These are phyloP conservation scores for Aspergillus homomorphus DNA, from an alignment of 495 filamentous ascomycete genomes.

Conservation along the genomic window DNA sequence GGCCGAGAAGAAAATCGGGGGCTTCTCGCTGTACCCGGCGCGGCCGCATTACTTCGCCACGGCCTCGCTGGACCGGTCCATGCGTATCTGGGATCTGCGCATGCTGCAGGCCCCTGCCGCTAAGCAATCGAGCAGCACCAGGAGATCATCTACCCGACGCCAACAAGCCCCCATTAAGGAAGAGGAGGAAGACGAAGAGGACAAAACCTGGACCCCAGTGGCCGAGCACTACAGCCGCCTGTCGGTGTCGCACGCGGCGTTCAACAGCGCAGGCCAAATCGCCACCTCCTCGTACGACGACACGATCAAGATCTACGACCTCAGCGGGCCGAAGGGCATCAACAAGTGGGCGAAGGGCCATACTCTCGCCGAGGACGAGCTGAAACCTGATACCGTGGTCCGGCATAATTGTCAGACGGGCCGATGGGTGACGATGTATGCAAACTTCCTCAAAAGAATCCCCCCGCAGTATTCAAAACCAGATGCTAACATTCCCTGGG, in stretches of 20 bases:
- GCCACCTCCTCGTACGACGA: conserved; percentile 95
- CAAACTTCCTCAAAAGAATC: conserved; percentile 13
- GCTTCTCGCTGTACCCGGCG: conserved; percentile 77
- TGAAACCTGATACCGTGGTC: conserved; percentile 66
- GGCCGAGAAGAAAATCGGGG: conserved; percentile 92
- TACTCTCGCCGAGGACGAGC: conserved; percentile 54
- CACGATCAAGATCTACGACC: conserved; percentile 85
- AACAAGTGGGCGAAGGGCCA: conserved; percentile 60
- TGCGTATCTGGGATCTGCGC: conserved; percentile 90
- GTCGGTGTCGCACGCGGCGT: conserved; percentile 87
- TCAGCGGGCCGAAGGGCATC: conserved; percentile 54
- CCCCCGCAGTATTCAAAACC: neutral
- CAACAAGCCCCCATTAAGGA: no score
- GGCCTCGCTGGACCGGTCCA: conserved; percentile 81
- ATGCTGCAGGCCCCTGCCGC: conserved; percentile 74
- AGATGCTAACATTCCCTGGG: conserved; percentile 19
- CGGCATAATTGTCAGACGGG: conserved; percentile 96
- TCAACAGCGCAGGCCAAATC: conserved; percentile 75
- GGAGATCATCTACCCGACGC: neutral
- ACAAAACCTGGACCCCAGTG: conserved; percentile 44
- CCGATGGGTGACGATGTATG: conserved; percentile 69
- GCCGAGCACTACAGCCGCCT: conserved; percentile 79
- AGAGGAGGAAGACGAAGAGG: neutral
- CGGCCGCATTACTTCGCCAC: conserved; percentile 83
- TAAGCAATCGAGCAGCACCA: conserved; percentile 5